Evolutionary conservation across 2,329 filamentous ascomycete genomes (phyloP).

Genomic region (Trichoderma brevicompactum): DNA sequence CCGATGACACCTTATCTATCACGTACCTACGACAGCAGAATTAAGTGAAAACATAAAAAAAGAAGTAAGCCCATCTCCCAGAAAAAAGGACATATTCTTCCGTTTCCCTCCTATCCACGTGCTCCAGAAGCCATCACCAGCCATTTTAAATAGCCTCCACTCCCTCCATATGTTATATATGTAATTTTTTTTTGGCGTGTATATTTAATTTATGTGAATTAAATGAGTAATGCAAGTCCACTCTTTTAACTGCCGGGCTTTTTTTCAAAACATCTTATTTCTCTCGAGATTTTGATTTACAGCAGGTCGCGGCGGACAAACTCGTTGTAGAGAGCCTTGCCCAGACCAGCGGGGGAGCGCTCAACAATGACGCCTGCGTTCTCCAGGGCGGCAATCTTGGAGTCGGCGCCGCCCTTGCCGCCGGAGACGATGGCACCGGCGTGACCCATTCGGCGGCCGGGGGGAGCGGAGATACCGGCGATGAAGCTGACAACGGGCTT

Average conservation of each 20-base stretch:
- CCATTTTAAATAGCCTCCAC: slow-evolving; percentile 12
- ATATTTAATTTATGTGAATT: slow-evolving; percentile 6
- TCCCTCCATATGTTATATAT: slow-evolving; percentile 16
- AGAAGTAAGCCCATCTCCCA: slow-evolving; percentile 32
- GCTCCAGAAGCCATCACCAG: slow-evolving; percentile 24
- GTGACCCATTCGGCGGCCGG: slow-evolving; percentile 97
- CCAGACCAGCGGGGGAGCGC: slow-evolving; percentile 87
- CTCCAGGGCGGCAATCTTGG: slow-evolving; percentile 95
- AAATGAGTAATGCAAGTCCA: slow-evolving; percentile 5
- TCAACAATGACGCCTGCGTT: slow-evolving; percentile 93
- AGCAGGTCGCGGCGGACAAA: slow-evolving; percentile 96
- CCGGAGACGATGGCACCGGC: slow-evolving; percentile 97
- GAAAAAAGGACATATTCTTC: slow-evolving; percentile 14
- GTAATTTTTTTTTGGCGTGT: neutral
- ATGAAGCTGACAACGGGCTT: slow-evolving; percentile 99
- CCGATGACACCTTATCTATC: slow-evolving; percentile 39
- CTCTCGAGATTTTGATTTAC: slow-evolving; percentile 53
- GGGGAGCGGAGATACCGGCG: slow-evolving; percentile 95
- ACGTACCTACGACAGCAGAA: slow-evolving; percentile 40
- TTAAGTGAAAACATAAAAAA: slow-evolving; percentile 34
- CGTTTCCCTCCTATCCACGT: slow-evolving; percentile 23
- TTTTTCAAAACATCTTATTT: slow-evolving; percentile 24
- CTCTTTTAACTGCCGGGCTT: neutral
- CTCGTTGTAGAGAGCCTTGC: slow-evolving; percentile 91
- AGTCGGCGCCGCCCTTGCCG: slow-evolving; percentile 96